phyloP scores from a whole-genome alignment of 1,284 basidiomycete genomes.

The Sporisorium reilianum region DNA sequence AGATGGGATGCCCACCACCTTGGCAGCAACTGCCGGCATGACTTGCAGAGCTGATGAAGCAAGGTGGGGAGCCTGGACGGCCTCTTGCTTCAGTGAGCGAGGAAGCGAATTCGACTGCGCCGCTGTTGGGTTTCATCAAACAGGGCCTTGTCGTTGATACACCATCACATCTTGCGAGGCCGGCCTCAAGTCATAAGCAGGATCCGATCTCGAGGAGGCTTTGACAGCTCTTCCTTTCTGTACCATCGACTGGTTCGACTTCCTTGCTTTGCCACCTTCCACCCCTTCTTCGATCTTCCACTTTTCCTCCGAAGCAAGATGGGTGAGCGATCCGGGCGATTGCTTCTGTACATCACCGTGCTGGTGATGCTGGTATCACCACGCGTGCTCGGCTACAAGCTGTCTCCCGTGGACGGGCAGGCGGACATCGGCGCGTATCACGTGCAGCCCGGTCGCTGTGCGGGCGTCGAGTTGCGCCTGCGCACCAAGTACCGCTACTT shows the following conservation, averaged over 20 bases:
- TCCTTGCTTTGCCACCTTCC: neutral
- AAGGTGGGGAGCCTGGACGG: too few relatives aligned
- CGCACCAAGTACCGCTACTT: constrained; percentile 20
- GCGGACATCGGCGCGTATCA: constrained; percentile 38
- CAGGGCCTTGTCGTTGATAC: neutral
- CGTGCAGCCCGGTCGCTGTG: constrained; percentile 37
- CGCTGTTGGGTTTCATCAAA: neutral
- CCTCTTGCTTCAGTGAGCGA: too few relatives aligned
- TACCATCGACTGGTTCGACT: neutral
- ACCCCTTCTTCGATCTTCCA: too few relatives aligned
- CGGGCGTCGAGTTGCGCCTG: constrained; percentile 16
- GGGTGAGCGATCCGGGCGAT: neutral
- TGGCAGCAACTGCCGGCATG: neutral
- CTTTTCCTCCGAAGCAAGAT: neutral
- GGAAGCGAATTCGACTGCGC: neutral
- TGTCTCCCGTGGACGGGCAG: constrained; percentile 19
- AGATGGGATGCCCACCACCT: neutral
- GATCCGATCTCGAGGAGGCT: neutral
- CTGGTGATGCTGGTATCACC: neutral
- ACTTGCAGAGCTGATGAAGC: too few relatives aligned
- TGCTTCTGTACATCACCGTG: neutral
- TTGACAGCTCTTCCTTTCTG: neutral
- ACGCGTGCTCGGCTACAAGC: constrained; percentile 13
- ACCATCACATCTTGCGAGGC: neutral
- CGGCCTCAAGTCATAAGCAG: neutral